Conservation (phyloP, 768 basidiomycete genomes). For the Pisolithus microcarpus region DNA sequence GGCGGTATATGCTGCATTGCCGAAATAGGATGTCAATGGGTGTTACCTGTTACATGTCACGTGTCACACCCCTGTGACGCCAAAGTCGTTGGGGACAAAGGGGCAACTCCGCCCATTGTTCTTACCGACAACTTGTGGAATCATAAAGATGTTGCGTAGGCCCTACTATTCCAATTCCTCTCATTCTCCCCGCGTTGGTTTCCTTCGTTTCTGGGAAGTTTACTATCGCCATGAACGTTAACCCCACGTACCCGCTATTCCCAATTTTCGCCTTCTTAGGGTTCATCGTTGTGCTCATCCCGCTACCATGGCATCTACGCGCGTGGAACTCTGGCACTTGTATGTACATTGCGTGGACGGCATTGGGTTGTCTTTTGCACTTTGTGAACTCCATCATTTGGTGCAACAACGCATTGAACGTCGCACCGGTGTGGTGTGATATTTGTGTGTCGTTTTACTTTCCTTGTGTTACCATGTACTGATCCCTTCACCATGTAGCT, state of each 20-base stretch:
- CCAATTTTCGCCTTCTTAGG: conserved; percentile 30
- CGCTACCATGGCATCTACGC: conserved; percentile 43
- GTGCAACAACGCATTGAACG: conserved; percentile 22
- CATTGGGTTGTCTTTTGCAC: conserved; percentile 11
- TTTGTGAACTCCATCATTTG: conserved; percentile 32
- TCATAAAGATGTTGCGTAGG: conserved; percentile 24
- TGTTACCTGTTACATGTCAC: too few relatives aligned
- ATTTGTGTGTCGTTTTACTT: conserved; percentile 29
- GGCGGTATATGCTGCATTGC: too few relatives aligned
- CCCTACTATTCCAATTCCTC: too few relatives aligned
- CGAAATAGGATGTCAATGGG: too few relatives aligned
- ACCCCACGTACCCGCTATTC: conserved; percentile 18
- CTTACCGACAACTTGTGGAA: conserved; percentile 34
- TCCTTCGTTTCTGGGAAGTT: too few relatives aligned
- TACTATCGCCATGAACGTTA: neutral
- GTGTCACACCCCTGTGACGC: too few relatives aligned
- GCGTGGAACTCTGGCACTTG: conserved; percentile 23
- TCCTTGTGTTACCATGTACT: too few relatives aligned
- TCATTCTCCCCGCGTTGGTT: neutral
- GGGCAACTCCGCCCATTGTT: neutral
- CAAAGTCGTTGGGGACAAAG: neutral
- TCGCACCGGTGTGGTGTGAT: conserved; percentile 44
- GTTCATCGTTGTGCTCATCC: conserved; percentile 32
- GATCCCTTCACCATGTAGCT: too few relatives aligned
- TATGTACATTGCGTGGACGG: conserved; percentile 27